Percentiles rank a stretch among this genome's conserved stretches.
Evolutionary conservation across 2,329 filamentous ascomycete species (phyloP).

Genomic region (Cercospora berteroae): DNA sequence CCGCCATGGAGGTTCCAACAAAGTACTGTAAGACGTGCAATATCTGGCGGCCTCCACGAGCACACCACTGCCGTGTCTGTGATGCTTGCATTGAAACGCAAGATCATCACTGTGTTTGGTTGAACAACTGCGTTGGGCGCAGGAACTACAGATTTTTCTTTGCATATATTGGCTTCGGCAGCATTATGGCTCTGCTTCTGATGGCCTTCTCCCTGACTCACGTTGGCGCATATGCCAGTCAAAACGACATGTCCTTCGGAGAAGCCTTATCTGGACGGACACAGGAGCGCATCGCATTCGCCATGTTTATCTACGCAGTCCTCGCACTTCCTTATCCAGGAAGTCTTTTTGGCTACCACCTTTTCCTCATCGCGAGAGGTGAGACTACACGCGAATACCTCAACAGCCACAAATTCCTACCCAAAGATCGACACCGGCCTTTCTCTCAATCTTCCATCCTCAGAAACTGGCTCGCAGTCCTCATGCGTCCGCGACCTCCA

Average conservation of each 20-base stretch:
- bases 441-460: conserved; percentile 73
- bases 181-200: conserved; percentile 72
- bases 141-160: conserved; percentile 99
- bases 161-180: conserved; percentile 78
- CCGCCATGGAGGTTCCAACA: conserved; percentile 95
- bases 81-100: conserved; percentile 97
- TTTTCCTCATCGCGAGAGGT: conserved; percentile 85
- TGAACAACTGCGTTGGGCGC: conserved; percentile 96
- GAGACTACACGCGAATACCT: conserved; percentile 96
- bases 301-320: conserved; percentile 80
- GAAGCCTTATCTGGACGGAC: conserved; percentile 51
- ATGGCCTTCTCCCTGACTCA: conserved; percentile 77
- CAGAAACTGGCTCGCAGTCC: conserved; percentile 77
- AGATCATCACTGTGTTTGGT: conserved; percentile 97
- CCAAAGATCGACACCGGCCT: conserved; percentile 85
- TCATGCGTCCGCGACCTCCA: conserved; percentile 79
- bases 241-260: conserved; percentile 65
- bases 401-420: conserved; percentile 91
- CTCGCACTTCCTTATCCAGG: conserved; percentile 76
- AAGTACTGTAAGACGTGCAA: conserved; percentile 98
- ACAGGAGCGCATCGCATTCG: conserved; percentile 55
- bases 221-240: conserved; percentile 67
- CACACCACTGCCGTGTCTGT: conserved; percentile 93
- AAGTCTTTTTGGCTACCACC: conserved; percentile 80
- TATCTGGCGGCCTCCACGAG: conserved; percentile 93